A percentile compares a stretch with the other conserved stretches of the same genome.
Conservation (phyloP, 805 yeast genomes). For the Ogataea siamensis region DNA sequence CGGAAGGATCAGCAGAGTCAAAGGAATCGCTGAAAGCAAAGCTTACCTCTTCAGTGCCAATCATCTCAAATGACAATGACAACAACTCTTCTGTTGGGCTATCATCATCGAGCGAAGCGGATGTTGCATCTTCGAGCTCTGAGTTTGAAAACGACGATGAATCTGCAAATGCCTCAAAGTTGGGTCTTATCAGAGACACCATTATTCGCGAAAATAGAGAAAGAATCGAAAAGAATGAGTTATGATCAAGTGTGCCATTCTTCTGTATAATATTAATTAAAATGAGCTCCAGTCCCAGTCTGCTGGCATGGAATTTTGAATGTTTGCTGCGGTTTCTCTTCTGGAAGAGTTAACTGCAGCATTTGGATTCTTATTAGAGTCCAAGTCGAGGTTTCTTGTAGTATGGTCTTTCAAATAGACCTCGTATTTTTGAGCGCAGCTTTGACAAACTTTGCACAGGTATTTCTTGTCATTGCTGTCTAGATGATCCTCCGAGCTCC, state of each 20-base stretch:
- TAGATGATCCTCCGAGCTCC: conserved; percentile 20
- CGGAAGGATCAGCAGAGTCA: conserved; percentile 10
- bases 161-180: conserved; percentile 7
- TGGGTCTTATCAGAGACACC: conserved; percentile 28
- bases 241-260: not conserved
- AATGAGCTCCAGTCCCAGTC: conserved; percentile 43
- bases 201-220: conserved; percentile 32
- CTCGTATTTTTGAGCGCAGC: conserved; percentile 36
- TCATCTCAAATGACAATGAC: conserved; percentile 47
- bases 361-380: conserved; percentile 18
- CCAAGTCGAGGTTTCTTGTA: conserved; percentile 29
- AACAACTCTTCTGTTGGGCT: conserved; percentile 32
- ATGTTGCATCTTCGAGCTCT: conserved; percentile 21
- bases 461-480: conserved; percentile 25
- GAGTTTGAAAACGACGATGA: conserved; percentile 18
- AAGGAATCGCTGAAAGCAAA: conserved; percentile 37
- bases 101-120: conserved; percentile 31
- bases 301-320: conserved; percentile 31
- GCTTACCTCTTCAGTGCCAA: conserved; percentile 49
- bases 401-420: conserved; percentile 33
- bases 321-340: conserved; percentile 18
- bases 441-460: conserved; percentile 35
- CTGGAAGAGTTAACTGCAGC: conserved; percentile 11
- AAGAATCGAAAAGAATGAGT: conserved; percentile 17
- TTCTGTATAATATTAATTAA: conserved; percentile 15